Conservation (phyloP, 1,284 basidiomycete genomes). For the Ustilago esculenta region DNA sequence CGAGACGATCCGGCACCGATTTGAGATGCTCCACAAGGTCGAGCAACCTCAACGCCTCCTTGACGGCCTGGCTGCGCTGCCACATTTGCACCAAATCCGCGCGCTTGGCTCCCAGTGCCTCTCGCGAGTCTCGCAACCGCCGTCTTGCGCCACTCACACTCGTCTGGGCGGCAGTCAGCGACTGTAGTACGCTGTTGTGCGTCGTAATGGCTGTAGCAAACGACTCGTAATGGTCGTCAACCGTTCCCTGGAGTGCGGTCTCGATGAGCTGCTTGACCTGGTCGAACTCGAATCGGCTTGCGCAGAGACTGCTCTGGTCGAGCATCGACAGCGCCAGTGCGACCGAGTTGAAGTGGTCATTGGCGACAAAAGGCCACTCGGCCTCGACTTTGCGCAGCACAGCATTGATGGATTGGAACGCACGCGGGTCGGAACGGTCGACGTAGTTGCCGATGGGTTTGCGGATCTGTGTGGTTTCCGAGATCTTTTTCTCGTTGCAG, state of each 20-base stretch:
- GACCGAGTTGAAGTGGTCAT: constrained; percentile 64
- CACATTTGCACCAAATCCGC: constrained; percentile 67
- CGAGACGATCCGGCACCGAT: constrained; percentile 88
- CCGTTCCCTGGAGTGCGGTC: constrained; percentile 60
- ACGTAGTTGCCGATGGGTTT: constrained; percentile 51
- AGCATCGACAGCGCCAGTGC: constrained; percentile 60
- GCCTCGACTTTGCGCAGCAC: constrained; percentile 64
- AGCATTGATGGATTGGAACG: constrained; percentile 60
- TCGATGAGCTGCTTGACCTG: constrained; percentile 60
- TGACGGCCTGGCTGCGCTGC: constrained; percentile 62
- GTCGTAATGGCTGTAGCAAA: constrained; percentile 66
- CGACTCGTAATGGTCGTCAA: constrained; percentile 66
- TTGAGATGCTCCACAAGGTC: constrained; percentile 74
- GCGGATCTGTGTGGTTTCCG: constrained; percentile 37
- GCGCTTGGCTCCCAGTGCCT: constrained; percentile 62
- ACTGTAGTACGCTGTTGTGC: constrained; percentile 60
- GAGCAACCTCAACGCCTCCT: constrained; percentile 61
- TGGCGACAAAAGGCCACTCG: constrained; percentile 63
- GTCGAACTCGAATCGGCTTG: constrained; percentile 54
- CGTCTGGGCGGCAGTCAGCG: constrained; percentile 54
- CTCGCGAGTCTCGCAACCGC: constrained; percentile 58
- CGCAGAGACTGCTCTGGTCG: constrained; percentile 59
- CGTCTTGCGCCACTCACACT: constrained; percentile 52
- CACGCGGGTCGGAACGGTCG: constrained; percentile 43
- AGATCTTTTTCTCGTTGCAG: constrained; percentile 52